A percentile compares a stretch with the other conserved stretches of the same genome.
Conservation (phyloP, 768 basidiomycete genomes). For the Boletellus ananas region DNA sequence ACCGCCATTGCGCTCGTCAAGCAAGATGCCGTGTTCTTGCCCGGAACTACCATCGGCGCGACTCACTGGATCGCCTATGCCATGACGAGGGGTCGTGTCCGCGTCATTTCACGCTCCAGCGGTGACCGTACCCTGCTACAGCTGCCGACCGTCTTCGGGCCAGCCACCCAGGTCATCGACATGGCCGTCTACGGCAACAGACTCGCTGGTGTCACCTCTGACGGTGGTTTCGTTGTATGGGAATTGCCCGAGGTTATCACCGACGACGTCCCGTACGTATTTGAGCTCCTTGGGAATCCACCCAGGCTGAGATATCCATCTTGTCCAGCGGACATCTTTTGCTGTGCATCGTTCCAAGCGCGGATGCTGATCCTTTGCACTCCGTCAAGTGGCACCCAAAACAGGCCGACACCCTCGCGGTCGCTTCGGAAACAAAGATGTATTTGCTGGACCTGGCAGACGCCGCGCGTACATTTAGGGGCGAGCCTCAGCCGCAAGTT, state of each 20-base stretch:
- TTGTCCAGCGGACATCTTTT: constrained; percentile 56
- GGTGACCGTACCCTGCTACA: constrained; percentile 86
- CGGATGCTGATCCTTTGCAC: constrained; percentile 58
- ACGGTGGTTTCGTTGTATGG: constrained; percentile 89
- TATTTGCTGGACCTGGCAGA: constrained; percentile 71
- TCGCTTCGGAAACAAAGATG: constrained; percentile 75
- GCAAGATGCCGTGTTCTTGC: constrained; percentile 79
- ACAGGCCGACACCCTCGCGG: constrained; percentile 72
- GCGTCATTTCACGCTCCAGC: constrained; percentile 84
- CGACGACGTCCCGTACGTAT: constrained; percentile 79
- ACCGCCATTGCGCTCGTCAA: constrained; percentile 87
- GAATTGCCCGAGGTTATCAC: constrained; percentile 79
- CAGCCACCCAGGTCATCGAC: constrained; percentile 65
- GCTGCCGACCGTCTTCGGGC: constrained; percentile 58
- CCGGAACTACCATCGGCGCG: constrained; percentile 84
- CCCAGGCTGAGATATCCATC: constrained; percentile 9
- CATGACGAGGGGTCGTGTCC: constrained; percentile 88
- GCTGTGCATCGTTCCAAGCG: constrained; percentile 63
- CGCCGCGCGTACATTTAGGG: constrained; percentile 55
- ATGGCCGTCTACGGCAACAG: constrained; percentile 85
- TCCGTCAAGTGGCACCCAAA: constrained; percentile 90
- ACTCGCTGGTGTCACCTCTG: constrained; percentile 81
- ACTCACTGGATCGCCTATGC: constrained; percentile 93
- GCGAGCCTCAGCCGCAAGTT: constrained; percentile 62
- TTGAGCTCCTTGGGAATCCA: not conserved